Percentiles rank a stretch among this genome's conserved stretches.
phyloP scores from a whole-genome alignment of 495 filamentous ascomycete genomes.

The Pyronema omphalodes region DNA sequence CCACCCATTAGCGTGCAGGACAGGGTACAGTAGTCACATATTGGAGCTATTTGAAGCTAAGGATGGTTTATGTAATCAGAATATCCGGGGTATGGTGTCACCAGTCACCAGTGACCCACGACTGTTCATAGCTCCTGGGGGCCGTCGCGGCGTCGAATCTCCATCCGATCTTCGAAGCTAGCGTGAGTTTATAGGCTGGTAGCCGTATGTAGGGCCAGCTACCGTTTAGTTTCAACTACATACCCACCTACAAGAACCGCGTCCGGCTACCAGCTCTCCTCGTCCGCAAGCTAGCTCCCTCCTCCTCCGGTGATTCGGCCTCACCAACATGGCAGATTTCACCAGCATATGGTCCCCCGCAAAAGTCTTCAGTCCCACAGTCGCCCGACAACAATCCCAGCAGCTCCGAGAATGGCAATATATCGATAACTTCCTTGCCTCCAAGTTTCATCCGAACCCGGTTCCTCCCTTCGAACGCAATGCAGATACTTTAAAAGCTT shows the following conservation, averaged over 20 bases:
- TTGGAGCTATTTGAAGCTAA: too few species aligned
- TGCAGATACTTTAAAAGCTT: constrained; percentile 55
- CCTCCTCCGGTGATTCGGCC: too few species aligned
- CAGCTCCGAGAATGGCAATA: constrained; percentile 75
- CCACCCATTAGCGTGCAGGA: constrained; percentile 1
- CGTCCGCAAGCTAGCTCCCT: not conserved
- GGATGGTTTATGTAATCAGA: too few species aligned
- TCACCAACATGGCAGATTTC: constrained; percentile 3
- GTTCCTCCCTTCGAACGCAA: constrained; percentile 65
- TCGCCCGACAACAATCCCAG: constrained; percentile 43
- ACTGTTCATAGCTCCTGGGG: too few species aligned
- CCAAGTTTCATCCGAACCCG: constrained; percentile 44
- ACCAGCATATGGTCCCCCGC: constrained; percentile 29
- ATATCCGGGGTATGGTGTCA: too few species aligned
- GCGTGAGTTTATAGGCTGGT: too few species aligned
- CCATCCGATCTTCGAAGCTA: too few species aligned
- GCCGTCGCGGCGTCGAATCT: too few species aligned
- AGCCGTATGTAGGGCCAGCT: not conserved
- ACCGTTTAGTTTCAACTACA: not conserved
- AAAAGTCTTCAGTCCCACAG: constrained; percentile 54
- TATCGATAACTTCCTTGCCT: constrained; percentile 60
- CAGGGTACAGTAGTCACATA: constrained; percentile 2
- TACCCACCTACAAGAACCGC: not conserved
- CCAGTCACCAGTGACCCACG: too few species aligned
- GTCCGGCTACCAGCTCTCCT: not conserved